Percentiles rank a stretch among this genome's conserved stretches.
phyloP scores from a whole-genome alignment of 306 rosid genomes.

The Pyrus pyrifolia region DNA sequence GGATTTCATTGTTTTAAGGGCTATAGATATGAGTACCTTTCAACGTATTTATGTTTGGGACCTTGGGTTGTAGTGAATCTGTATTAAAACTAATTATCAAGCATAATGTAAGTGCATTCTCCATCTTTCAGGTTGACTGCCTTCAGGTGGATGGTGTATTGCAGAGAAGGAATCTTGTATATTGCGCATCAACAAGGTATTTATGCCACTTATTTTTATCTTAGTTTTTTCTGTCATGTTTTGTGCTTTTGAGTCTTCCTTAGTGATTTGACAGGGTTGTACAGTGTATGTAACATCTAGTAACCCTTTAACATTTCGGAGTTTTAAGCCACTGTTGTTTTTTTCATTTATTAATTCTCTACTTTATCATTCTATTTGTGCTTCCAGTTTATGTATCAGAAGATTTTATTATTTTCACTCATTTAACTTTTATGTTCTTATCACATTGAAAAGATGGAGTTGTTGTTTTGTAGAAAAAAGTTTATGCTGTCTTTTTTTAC shows the following conservation, averaged over 20 bases:
- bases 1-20: not conserved
- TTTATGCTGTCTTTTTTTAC: not conserved
- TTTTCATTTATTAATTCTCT: not conserved
- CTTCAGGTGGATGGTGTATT: constrained; percentile 88
- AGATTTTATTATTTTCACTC: not conserved
- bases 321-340: not conserved
- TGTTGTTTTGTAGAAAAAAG: not conserved
- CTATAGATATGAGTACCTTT: not conserved
- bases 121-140: constrained; percentile 69
- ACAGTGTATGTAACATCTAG: not conserved
- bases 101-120: constrained; percentile 1
- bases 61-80: not conserved
- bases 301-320: not conserved
- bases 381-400: not conserved
- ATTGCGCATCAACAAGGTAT: constrained; percentile 97
- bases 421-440: not conserved
- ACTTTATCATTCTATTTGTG: not conserved
- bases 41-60: not conserved
- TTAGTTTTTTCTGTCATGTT: not conserved
- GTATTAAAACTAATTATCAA: not conserved
- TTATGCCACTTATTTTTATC: constrained; percentile 12
- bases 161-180: constrained; percentile 90
- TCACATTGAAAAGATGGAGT: not conserved
- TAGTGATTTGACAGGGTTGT: not conserved
- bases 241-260: not conserved